phyloP scores from a whole-genome alignment of 108 stramenopile genomes.

The Cyclotella sp. region DNA sequence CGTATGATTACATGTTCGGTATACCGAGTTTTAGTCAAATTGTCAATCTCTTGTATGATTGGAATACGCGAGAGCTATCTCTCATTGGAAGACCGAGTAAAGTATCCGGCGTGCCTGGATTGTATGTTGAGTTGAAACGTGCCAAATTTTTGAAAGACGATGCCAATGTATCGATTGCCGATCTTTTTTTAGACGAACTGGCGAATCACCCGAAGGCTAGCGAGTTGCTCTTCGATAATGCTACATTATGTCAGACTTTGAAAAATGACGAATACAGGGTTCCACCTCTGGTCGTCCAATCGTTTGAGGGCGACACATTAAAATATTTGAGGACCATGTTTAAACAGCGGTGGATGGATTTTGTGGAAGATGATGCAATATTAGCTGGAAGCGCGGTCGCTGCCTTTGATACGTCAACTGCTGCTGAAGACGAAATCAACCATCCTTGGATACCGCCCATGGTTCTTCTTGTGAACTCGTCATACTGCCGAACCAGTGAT shows the following conservation, averaged over 20 bases:
- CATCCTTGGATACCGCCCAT: constrained; percentile 51
- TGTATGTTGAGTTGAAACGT: constrained; percentile 66
- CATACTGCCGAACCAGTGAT: constrained; percentile 25
- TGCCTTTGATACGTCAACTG: neutral
- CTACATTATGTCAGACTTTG: constrained; percentile 22
- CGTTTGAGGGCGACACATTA: constrained; percentile 53
- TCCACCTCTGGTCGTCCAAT: constrained; percentile 62
- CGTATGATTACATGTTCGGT: constrained; percentile 52
- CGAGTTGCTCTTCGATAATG: constrained; percentile 36
- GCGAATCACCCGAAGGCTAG: constrained; percentile 25
- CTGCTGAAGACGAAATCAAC: constrained; percentile 26
- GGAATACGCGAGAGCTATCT: constrained; percentile 55
- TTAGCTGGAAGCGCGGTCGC: constrained; percentile 10
- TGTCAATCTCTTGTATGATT: constrained; percentile 59
- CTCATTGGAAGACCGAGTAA: constrained; percentile 31
- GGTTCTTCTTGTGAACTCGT: constrained; percentile 20
- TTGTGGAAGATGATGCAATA: constrained; percentile 41
- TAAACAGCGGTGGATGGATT: constrained; percentile 37
- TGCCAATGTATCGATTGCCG: constrained; percentile 37
- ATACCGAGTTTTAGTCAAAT: constrained; percentile 76
- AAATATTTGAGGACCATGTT: constrained; percentile 38
- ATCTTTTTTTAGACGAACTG: constrained; percentile 50
- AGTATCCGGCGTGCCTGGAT: constrained; percentile 39
- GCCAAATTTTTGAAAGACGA: constrained; percentile 37
- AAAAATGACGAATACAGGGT: constrained; percentile 55